phyloP scores from a whole-genome alignment of 202 grass and related monocot genomes.

The Dendrocalamus latiflorus region DNA sequence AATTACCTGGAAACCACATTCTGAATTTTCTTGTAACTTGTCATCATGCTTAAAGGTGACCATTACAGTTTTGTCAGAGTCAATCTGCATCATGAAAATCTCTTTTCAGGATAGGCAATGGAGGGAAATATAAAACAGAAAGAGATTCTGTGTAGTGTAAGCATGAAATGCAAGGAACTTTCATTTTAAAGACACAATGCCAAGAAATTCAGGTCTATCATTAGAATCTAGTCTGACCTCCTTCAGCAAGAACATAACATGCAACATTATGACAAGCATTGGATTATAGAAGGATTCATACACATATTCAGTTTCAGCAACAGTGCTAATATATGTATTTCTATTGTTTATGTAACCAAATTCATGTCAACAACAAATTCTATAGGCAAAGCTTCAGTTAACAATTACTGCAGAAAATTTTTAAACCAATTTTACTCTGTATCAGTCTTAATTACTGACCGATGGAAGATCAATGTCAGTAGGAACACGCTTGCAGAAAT shows the following conservation, averaged over 20 bases:
- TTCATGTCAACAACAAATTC: neutral
- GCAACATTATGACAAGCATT: neutral
- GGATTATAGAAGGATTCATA: neutral
- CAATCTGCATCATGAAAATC: slow-evolving; percentile 54
- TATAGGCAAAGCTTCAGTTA: neutral
- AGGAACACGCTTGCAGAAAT: slow-evolving; percentile 89
- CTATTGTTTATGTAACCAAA: slow-evolving; percentile 5
- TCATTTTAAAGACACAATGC: neutral
- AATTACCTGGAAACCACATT: slow-evolving; percentile 88
- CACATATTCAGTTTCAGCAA: neutral
- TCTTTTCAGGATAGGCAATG: slow-evolving; percentile 2
- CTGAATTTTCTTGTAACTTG: slow-evolving; percentile 74
- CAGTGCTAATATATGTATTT: neutral
- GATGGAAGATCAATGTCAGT: slow-evolving; percentile 91
- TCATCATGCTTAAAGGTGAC: slow-evolving; percentile 94
- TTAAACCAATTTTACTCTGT: neutral
- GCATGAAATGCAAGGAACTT: neutral
- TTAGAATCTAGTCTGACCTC: neutral
- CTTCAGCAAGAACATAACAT: neutral
- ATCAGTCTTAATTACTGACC: slow-evolving; percentile 30
- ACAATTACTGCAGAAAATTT: neutral
- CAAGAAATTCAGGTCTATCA: neutral
- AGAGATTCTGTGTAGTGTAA: neutral
- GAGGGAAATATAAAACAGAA: neutral
- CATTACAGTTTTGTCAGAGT: slow-evolving; percentile 88